phyloP scores from a whole-genome alignment of 176 grass and related monocot species.

The Stipa capillata region DNA sequence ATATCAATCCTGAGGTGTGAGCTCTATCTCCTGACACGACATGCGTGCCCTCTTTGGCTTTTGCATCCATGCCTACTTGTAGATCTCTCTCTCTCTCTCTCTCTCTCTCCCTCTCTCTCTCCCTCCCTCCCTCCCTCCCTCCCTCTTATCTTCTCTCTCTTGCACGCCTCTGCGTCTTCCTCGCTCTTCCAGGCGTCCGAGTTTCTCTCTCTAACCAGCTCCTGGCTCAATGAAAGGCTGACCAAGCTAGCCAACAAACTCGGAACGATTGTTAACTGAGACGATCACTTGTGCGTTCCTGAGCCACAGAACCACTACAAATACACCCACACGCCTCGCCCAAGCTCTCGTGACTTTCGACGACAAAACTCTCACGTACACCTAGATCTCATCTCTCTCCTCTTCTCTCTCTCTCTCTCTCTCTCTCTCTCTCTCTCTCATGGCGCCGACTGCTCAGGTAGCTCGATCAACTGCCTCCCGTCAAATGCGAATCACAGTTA shows the following conservation, averaged over 20 bases:
- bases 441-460: slow-evolving; percentile 41
- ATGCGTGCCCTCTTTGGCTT: background rate
- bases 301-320: background rate
- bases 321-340: background rate
- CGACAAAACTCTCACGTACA: background rate
- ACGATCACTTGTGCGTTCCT: background rate
- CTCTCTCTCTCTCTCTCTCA: background rate
- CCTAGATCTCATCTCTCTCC: background rate
- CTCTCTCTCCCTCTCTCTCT: too few relatives aligned
- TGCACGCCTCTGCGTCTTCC: too few relatives aligned
- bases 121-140: too few relatives aligned
- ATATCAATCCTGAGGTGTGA: too few relatives aligned
- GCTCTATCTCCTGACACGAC: background rate
- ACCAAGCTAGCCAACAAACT: background rate
- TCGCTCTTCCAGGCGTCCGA: too few relatives aligned
- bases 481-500: background rate
- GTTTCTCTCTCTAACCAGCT: background rate
- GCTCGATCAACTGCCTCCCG: too few relatives aligned
- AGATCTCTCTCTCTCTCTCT: background rate
- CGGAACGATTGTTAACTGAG: background rate
- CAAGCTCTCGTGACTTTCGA: background rate
- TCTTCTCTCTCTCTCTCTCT: background rate
- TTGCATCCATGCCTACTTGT: background rate
- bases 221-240: too few relatives aligned
- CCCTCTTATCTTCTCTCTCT: too few relatives aligned